Percentiles rank a stretch among this genome's conserved stretches.
phyloP scores from a whole-genome alignment of 2,329 filamentous ascomycete species.

The Fusarium virguliforme region DNA sequence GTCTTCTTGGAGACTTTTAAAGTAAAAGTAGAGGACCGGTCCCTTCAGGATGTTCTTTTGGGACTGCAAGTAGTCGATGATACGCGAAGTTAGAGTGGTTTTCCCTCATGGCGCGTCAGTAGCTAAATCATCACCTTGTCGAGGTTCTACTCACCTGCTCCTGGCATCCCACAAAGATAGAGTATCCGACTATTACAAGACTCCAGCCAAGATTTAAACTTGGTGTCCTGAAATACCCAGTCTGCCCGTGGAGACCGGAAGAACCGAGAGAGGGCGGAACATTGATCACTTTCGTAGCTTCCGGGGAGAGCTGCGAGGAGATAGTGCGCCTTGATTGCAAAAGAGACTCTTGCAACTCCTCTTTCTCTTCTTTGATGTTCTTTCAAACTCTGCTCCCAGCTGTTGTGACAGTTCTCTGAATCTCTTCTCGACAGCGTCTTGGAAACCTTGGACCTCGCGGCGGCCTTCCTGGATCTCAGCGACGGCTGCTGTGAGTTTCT shows the following conservation, averaged over 20 bases:
- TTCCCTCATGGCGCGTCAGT: not conserved
- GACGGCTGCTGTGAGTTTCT: not conserved
- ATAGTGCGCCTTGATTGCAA: not conserved
- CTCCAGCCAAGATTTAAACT: not conserved
- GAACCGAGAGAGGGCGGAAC: not conserved
- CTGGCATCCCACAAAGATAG: not conserved
- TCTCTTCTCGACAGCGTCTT: not conserved
- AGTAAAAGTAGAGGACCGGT: not conserved
- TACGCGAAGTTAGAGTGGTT: not conserved
- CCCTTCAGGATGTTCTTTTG: not conserved
- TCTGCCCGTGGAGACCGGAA: not conserved
- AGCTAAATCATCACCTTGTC: not conserved
- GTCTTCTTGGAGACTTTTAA: not conserved
- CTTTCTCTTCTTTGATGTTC: accelerated
- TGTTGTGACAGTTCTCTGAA: not conserved
- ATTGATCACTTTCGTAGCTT: not conserved
- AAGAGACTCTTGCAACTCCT: not conserved
- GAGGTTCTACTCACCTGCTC: not conserved
- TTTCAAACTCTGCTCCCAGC: not conserved
- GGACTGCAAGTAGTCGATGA: not conserved
- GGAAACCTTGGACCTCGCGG: not conserved
- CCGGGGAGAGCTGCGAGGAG: not conserved
- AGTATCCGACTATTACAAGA: not conserved
- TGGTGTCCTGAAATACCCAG: not conserved
- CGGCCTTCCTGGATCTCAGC: not conserved